Conservation (phyloP, 2,329 filamentous ascomycete species). For the Boeremia lycopersici region DNA sequence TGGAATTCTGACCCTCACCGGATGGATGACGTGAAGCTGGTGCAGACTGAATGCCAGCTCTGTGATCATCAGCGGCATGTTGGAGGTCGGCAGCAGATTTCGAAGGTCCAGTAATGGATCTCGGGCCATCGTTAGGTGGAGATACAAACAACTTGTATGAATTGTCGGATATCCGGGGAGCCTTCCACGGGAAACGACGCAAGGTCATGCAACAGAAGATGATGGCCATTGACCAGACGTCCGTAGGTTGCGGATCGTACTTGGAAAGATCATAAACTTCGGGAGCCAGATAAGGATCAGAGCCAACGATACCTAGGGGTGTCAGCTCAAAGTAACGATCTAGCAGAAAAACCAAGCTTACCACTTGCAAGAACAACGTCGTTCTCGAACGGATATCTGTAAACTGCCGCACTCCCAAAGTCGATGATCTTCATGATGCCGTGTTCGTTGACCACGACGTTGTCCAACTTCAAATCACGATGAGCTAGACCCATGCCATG, state of each 20-base stretch:
- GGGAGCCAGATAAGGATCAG: conserved; percentile 94
- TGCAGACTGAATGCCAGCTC: conserved; percentile 44
- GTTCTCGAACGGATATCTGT: conserved; percentile 95
- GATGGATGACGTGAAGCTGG: conserved; percentile 49
- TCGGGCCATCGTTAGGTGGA: conserved; percentile 65
- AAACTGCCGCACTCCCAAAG: conserved; percentile 96
- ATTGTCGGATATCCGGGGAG: conserved; percentile 88
- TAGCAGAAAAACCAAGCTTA: conserved; percentile 53
- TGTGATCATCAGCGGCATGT: conserved; percentile 42
- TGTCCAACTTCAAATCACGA: conserved; percentile 94
- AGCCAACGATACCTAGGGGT: conserved; percentile 72
- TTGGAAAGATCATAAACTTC: conserved; percentile 94
- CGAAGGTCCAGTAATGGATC: conserved; percentile 38
- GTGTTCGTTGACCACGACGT: conserved; percentile 93
- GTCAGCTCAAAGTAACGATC: conserved; percentile 20
- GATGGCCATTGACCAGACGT: conserved; percentile 98
- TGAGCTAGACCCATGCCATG: conserved; percentile 95
- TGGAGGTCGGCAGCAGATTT: conserved; percentile 45
- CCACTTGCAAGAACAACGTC: conserved; percentile 81
- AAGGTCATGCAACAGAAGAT: conserved; percentile 99
- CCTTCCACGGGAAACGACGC: conserved; percentile 95
- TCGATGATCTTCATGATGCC: conserved; percentile 99
- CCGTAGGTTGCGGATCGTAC: conserved; percentile 91
- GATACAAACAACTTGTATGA: conserved; percentile 93
- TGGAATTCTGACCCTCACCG: conserved; percentile 29